Conservation (phyloP, 2,329 filamentous ascomycete species). For the Lithohypha guttulata region DNA sequence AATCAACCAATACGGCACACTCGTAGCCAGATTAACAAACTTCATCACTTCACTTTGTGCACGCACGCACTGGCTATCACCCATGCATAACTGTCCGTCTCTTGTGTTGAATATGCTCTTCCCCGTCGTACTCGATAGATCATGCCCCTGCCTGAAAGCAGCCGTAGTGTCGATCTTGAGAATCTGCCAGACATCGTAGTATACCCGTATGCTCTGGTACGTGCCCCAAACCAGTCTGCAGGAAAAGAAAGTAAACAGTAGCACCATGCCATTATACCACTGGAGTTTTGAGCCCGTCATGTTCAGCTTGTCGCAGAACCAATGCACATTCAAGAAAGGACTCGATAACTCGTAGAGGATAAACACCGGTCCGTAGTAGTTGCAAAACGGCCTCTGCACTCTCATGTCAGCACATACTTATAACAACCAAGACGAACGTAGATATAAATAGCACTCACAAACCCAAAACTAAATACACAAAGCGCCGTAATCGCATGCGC, state of each 20-base stretch:
- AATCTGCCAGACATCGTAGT: constrained; percentile 47
- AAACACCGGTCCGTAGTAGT: constrained; percentile 54
- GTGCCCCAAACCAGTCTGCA: constrained; percentile 55
- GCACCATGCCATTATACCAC: constrained; percentile 52
- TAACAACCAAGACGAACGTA: no score
- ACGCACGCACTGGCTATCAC: constrained; percentile 29
- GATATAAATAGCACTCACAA: no score
- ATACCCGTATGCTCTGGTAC: constrained; percentile 48
- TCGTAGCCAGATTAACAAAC: constrained; percentile 33
- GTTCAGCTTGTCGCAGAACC: constrained; percentile 59
- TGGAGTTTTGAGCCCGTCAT: constrained; percentile 52
- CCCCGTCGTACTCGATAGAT: constrained; percentile 7
- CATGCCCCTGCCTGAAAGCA: constrained; percentile 17
- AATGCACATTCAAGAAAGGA: constrained; percentile 58
- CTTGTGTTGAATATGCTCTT: constrained; percentile 20
- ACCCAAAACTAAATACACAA: constrained; percentile 51
- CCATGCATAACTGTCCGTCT: constrained; percentile 28
- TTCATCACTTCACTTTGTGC: constrained; percentile 39
- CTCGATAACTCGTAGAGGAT: constrained; percentile 58
- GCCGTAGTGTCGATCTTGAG: constrained; percentile 33
- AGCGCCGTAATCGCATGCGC: constrained; percentile 52
- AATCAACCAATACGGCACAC: constrained; percentile 48
- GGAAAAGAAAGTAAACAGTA: constrained; percentile 49
- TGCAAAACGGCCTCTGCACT: constrained; percentile 50
- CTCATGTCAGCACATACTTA: constrained; percentile 9